A percentile compares a stretch with the other conserved stretches of the same genome.
phyloP scores from a whole-genome alignment of 2,329 filamentous ascomycete genomes.

The Davidsoniella virescens region DNA sequence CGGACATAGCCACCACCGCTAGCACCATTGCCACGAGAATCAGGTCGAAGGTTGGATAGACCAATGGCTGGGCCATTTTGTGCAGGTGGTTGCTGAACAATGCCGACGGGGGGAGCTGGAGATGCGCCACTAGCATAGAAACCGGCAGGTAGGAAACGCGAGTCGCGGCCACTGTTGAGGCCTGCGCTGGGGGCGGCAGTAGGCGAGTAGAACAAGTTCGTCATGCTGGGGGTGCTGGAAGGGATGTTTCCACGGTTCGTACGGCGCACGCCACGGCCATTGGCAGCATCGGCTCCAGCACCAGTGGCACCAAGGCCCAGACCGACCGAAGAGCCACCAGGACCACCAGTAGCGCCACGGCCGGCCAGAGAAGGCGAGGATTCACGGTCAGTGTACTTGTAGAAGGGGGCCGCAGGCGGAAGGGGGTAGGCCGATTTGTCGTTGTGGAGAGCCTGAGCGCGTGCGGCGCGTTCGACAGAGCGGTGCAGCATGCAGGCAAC shows the following conservation, averaged over 20 bases:
- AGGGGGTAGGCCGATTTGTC: slow-evolving; percentile 50
- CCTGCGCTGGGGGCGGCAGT: slow-evolving; percentile 60
- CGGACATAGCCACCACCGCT: slow-evolving; percentile 19
- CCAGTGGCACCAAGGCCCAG: not conserved
- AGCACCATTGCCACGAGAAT: slow-evolving; percentile 33
- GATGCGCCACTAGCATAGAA: slow-evolving; percentile 63
- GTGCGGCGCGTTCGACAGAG: slow-evolving; percentile 72
- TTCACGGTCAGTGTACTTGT: slow-evolving; percentile 45
- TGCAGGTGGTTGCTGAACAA: not conserved
- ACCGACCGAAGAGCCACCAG: not conserved
- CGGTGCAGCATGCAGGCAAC: slow-evolving; percentile 85
- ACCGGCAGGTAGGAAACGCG: slow-evolving; percentile 72
- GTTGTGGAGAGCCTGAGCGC: slow-evolving; percentile 52
- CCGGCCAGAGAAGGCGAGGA: slow-evolving; percentile 28
- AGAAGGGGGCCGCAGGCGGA: slow-evolving; percentile 38
- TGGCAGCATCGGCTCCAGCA: slow-evolving; percentile 18
- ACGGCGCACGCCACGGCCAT: slow-evolving; percentile 34
- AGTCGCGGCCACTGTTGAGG: slow-evolving; percentile 47
- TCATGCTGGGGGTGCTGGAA: slow-evolving; percentile 42
- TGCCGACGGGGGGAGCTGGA: slow-evolving; percentile 29
- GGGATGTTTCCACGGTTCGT: slow-evolving; percentile 35
- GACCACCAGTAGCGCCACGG: slow-evolving; percentile 23
- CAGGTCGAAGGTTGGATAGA: slow-evolving; percentile 43
- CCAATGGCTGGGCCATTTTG: slow-evolving; percentile 37
- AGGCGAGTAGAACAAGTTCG: slow-evolving; percentile 85